These are phyloP conservation scores for Scutellaria galericulata DNA, from an alignment of 257 asterid species.

Conservation along the genomic window DNA sequence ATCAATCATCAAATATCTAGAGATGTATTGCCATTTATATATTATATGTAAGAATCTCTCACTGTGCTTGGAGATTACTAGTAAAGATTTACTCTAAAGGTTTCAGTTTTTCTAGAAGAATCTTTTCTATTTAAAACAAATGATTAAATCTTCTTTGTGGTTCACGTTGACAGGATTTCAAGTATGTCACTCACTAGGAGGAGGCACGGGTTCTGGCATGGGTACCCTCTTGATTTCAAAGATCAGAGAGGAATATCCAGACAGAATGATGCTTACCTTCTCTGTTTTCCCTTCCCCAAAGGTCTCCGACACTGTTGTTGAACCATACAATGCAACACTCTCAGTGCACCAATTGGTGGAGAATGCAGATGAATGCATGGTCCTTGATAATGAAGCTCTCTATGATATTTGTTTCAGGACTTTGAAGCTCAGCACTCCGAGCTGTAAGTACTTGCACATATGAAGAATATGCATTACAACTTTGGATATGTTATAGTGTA, in stretches of 20 bases:
- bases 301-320: slow-evolving; percentile 91
- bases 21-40: too few relatives aligned
- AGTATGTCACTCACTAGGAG: slow-evolving; percentile 92
- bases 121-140: background rate
- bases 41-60: too few relatives aligned
- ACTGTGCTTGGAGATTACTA: too few relatives aligned
- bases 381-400: slow-evolving; percentile 89
- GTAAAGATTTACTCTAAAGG: too few relatives aligned
- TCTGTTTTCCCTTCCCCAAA: slow-evolving; percentile 93
- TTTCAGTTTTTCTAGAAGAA: background rate
- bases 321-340: slow-evolving; percentile 87
- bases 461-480: background rate
- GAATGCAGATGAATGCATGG: slow-evolving; percentile 96
- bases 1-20: background rate
- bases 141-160: slow-evolving; percentile 8
- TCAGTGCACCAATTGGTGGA: slow-evolving; percentile 92
- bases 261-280: slow-evolving; percentile 95
- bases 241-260: slow-evolving; percentile 93
- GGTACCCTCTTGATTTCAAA: slow-evolving; percentile 90
- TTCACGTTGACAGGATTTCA: slow-evolving; percentile 68
- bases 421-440: slow-evolving; percentile 90
- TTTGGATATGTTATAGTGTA: too few relatives aligned
- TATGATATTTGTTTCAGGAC: slow-evolving; percentile 93
- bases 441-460: slow-evolving; percentile 59
- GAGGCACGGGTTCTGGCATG: slow-evolving; percentile 97